phyloP scores from a whole-genome alignment of 1,284 basidiomycete species.

The Ganoderma meredithae region DNA sequence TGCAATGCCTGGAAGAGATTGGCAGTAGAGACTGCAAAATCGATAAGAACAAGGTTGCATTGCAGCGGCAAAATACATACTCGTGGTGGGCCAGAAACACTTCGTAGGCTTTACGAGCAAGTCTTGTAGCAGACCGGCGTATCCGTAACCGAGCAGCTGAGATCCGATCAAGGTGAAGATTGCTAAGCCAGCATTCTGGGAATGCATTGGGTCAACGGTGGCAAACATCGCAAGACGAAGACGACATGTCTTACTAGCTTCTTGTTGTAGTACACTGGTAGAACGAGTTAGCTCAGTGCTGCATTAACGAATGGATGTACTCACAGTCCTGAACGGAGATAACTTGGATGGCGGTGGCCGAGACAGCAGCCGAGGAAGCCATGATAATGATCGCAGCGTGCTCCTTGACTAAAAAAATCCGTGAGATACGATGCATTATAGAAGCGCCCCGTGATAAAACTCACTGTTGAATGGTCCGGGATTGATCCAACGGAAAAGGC shows the following conservation, averaged over 20 bases:
- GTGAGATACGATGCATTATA: background rate
- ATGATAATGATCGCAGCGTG: constrained; percentile 47
- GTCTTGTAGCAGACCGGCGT: constrained; percentile 42
- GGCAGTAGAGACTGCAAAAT: constrained; percentile 36
- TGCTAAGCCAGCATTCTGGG: constrained; percentile 40
- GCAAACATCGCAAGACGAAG: background rate
- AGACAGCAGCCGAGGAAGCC: constrained; percentile 45
- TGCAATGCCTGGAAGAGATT: constrained; percentile 44
- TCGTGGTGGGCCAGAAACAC: constrained; percentile 43
- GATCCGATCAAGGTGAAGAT: constrained; percentile 44
- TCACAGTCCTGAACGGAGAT: constrained; percentile 46
- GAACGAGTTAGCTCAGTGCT: background rate
- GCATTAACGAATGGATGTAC: constrained; percentile 12
- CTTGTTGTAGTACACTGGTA: constrained; percentile 43
- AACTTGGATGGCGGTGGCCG: constrained; percentile 47
- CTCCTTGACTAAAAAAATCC: constrained; percentile 39
- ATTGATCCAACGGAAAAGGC: constrained; percentile 48
- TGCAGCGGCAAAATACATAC: constrained; percentile 26
- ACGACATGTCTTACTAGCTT: constrained; percentile 33
- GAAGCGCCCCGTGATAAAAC: constrained; percentile 1
- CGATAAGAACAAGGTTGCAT: background rate
- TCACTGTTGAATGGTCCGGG: constrained; percentile 54
- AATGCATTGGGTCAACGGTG: background rate
- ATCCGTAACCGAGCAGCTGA: constrained; percentile 44
- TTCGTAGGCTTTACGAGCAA: constrained; percentile 43